phyloP scores from a whole-genome alignment of 2,329 filamentous ascomycete species.

The Metarhizium anisopliae region DNA sequence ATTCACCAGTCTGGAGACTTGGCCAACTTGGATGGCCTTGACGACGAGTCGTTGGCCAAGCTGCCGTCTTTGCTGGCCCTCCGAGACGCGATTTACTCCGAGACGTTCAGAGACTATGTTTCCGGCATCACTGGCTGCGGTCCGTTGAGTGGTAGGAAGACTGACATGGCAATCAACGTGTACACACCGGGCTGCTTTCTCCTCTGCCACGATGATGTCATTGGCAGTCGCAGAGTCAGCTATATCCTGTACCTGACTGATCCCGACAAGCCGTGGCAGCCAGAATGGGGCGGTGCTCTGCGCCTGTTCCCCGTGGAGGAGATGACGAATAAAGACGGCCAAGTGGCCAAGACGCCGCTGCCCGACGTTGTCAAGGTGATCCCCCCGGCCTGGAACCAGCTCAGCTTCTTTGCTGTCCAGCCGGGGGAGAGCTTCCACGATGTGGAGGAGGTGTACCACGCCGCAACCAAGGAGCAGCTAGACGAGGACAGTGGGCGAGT shows the following conservation, averaged over 20 bases:
- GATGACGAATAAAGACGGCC: conserved; percentile 53
- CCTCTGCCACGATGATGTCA: conserved; percentile 96
- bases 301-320: conserved; percentile 70
- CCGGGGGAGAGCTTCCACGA: conserved; percentile 99
- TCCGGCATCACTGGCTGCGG: conserved; percentile 80
- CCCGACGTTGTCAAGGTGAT: conserved; percentile 75
- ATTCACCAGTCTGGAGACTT: conserved; percentile 98
- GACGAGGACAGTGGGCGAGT: conserved; percentile 66
- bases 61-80: conserved; percentile 83
- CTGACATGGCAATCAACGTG: conserved; percentile 98
- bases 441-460: conserved; percentile 92
- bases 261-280: conserved; percentile 82
- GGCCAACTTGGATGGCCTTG: conserved; percentile 90
- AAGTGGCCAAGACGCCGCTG: conserved; percentile 68
- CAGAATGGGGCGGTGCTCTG: conserved; percentile 87
- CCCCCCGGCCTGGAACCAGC: conserved; percentile 91
- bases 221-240: conserved; percentile 90
- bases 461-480: conserved; percentile 48
- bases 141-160: conserved; percentile 83
- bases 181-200: conserved; percentile 95
- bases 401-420: conserved; percentile 96
- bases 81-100: conserved; percentile 91
- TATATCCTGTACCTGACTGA: conserved; percentile 96
- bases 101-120: conserved; percentile 80
- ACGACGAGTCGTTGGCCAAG: conserved; percentile 74